These are phyloP conservation scores for Apiotrichum gamsii DNA, from an alignment of 1,284 basidiomycete species.

Conservation along the genomic window DNA sequence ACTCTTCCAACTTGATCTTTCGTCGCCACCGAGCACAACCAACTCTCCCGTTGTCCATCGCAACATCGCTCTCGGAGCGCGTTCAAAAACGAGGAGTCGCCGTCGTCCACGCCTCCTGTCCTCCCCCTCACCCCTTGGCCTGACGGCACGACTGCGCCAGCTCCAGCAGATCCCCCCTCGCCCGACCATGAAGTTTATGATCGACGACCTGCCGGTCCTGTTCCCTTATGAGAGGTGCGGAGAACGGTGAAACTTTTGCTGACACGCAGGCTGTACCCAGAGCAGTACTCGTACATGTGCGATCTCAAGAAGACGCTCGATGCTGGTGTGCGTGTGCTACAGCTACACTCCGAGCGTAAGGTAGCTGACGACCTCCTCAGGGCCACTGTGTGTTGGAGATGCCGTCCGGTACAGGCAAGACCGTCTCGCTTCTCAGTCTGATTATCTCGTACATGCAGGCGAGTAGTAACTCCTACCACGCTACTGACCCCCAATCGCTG, in stretches of 20 bases:
- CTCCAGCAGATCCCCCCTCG: too few species aligned
- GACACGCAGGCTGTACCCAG: conserved; percentile 49
- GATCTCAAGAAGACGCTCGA: conserved; percentile 95
- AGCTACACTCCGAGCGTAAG: fast-evolving
- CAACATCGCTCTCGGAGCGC: too few species aligned
- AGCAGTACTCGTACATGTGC: conserved; percentile 99
- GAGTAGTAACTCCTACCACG: conserved; percentile 8
- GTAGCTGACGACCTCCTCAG: conserved; percentile 51
- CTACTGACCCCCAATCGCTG: not conserved
- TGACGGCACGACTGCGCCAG: too few species aligned
- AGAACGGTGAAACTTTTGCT: conserved; percentile 2
- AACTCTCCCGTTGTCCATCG: too few species aligned
- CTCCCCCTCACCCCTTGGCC: too few species aligned
- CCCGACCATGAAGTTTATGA: conserved; percentile 80
- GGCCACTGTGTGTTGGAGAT: conserved; percentile 99
- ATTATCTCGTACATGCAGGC: conserved; percentile 99
- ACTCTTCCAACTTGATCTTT: too few species aligned
- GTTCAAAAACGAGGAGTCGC: too few species aligned
- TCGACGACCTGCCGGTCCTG: conserved; percentile 82
- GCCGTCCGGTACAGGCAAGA: conserved; percentile 99
- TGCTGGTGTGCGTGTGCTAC: conserved; percentile 56
- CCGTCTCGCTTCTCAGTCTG: conserved; percentile 88
- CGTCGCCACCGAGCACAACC: too few species aligned
- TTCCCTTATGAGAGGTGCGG: conserved; percentile 74
- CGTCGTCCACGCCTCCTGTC: too few species aligned